Evolutionary conservation across 1,284 basidiomycete species (phyloP).

Genomic region (Malassezia furfur): DNA sequence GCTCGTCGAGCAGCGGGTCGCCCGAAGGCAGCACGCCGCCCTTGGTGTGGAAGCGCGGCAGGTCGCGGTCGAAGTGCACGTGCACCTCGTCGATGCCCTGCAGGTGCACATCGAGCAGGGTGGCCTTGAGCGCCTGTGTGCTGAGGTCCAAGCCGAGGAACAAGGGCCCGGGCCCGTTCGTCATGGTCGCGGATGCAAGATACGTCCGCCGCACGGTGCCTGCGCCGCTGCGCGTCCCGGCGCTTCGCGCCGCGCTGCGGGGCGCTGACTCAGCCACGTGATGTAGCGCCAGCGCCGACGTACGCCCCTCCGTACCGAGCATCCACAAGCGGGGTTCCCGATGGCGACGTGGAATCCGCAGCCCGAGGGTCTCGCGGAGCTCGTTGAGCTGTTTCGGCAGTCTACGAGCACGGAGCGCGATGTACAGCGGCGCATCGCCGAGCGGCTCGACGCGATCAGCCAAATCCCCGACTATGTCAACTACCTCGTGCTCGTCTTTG

Average conservation of each 20-base stretch:
- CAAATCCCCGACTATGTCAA: conserved; percentile 62
- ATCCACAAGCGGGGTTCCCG: background rate
- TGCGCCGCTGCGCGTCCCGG: background rate
- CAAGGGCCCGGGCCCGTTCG: conserved; percentile 46
- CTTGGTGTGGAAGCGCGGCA: conserved; percentile 62
- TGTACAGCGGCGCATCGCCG: conserved; percentile 35
- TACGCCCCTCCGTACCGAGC: too few species aligned
- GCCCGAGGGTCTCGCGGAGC: conserved; percentile 35
- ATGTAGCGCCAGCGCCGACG: background rate
- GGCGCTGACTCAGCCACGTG: conserved; percentile 3
- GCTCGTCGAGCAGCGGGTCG: conserved; percentile 22
- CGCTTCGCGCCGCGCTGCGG: background rate
- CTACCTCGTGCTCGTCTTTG: conserved; percentile 87
- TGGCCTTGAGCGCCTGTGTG: conserved; percentile 71
- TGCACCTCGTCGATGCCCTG: conserved; percentile 62
- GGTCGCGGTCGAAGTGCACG: conserved; percentile 70
- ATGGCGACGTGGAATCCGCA: conserved; percentile 30
- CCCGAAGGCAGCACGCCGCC: conserved; percentile 48
- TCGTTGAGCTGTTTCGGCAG: conserved; percentile 39
- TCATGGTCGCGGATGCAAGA: background rate
- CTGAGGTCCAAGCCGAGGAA: conserved; percentile 80
- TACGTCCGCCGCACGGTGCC: background rate
- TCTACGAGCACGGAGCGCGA: conserved; percentile 36
- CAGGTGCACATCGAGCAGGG: conserved; percentile 57
- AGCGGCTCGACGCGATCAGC: conserved; percentile 38